A percentile compares a stretch with the other conserved stretches of the same genome.
Conservation (phyloP, 768 basidiomycete species). For the Termitomyces sp. region DNA sequence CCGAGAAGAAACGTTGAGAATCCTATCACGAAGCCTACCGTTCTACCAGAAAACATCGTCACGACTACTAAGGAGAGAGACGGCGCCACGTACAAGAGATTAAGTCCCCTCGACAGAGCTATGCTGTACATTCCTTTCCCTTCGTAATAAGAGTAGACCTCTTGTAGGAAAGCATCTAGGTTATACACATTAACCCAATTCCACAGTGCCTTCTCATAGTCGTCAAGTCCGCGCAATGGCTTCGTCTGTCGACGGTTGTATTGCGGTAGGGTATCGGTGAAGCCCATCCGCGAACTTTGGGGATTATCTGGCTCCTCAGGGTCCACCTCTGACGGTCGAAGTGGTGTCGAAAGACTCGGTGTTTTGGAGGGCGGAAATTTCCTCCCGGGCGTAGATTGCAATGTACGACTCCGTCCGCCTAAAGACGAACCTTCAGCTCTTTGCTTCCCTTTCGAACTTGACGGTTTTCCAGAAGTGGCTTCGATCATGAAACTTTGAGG, state of each 20-base stretch:
- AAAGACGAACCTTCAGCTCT: slow-evolving; percentile 12
- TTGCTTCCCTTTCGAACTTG: slow-evolving; percentile 22
- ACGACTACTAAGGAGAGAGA: slow-evolving; percentile 7
- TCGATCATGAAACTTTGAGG: slow-evolving; percentile 86
- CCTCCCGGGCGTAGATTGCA: slow-evolving; percentile 45
- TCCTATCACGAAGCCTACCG: slow-evolving; percentile 95
- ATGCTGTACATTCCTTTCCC: slow-evolving; percentile 97
- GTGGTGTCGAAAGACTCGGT: slow-evolving; percentile 46
- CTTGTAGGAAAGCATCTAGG: slow-evolving; percentile 91
- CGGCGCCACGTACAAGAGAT: slow-evolving; percentile 74
- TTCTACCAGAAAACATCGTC: slow-evolving; percentile 48
- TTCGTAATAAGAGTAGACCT: slow-evolving; percentile 94
- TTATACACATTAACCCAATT: slow-evolving; percentile 99
- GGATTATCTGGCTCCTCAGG: slow-evolving; percentile 26
- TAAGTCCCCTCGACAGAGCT: slow-evolving; percentile 83
- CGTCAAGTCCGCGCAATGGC: slow-evolving; percentile 68
- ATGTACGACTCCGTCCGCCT: slow-evolving; percentile 38
- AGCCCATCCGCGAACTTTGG: slow-evolving; percentile 12
- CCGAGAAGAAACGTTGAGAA: slow-evolving; percentile 96
- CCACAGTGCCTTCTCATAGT: slow-evolving; percentile 92
- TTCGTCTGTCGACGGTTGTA: slow-evolving; percentile 33
- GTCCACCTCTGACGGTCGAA: slow-evolving; percentile 61
- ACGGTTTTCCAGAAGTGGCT: slow-evolving; percentile 44
- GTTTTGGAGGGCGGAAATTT: slow-evolving; percentile 32
- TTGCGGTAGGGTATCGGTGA: slow-evolving; percentile 24